A percentile compares a stretch with the other conserved stretches of the same genome.
These are phyloP conservation scores for Eucalyptus pauciflora DNA, from an alignment of 345 rosid species.

Conservation along the genomic window DNA sequence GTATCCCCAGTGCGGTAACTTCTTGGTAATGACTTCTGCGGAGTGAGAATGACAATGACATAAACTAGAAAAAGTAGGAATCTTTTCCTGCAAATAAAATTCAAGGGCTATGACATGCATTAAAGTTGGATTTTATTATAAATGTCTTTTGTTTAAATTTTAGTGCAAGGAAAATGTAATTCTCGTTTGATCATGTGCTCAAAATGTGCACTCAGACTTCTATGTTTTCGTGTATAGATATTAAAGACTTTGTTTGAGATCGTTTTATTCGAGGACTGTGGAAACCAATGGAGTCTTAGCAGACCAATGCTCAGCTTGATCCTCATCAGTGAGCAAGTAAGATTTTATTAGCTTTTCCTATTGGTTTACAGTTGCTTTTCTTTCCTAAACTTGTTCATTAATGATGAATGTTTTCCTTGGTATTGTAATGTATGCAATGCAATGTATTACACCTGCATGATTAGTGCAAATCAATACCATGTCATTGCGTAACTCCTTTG, in stretches of 20 bases:
- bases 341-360: background rate
- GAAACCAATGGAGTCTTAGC: constrained; percentile 98
- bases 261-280: constrained; percentile 90
- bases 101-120: background rate
- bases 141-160: background rate
- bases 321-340: constrained; percentile 85
- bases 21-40: background rate
- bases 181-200: background rate
- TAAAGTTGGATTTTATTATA: background rate
- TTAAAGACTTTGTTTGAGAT: constrained; percentile 90
- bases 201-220: background rate
- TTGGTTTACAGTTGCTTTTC: background rate
- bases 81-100: background rate
- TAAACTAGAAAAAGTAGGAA: background rate
- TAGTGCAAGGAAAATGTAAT: background rate
- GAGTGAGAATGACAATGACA: background rate
- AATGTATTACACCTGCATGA: background rate
- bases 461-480: background rate
- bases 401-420: background rate
- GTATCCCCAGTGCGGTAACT: background rate
- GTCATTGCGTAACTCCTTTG: background rate
- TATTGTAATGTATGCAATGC: background rate
- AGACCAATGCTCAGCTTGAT: constrained; percentile 94
- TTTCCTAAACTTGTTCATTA: background rate
- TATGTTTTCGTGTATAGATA: constrained; percentile 39